Evolutionary conservation across 495 filamentous ascomycete species (phyloP), one percentile per base, ranked within the genome.

Genomic region (Penicillium odoratum): DNA sequence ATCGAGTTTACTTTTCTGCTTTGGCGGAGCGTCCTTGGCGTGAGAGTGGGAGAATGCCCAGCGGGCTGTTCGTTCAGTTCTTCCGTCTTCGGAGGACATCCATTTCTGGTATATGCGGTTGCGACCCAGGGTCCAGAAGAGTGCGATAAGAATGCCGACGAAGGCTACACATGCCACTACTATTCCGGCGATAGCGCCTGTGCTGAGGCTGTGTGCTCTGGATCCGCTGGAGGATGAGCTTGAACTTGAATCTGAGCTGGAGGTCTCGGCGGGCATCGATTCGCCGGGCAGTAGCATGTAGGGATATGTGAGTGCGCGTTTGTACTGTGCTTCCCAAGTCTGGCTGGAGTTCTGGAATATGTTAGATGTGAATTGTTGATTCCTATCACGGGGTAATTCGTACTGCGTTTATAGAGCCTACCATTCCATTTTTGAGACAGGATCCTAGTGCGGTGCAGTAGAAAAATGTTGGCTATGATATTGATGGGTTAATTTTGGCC

Each of bases 331-430:
- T 53, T 74, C 49, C 55, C 63, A 74, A 11, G 70, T 72, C 50
- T 64, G 58, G 3, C 59, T 64, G 18, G 55, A 52, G 58, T 74
- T 79, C 76, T 78, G 25, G 25, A 26, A 8, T 28, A 21, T 11
- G 25, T 46, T 31, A 61, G 30, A 18, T 7, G 16, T 45, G 25
- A 43, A 26, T 11, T 38, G 21, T 21, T 18, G 7, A 44, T 49
- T 4, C 11, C 5, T 31, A 13, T 5, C 21, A 33, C 7, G 5
- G 40, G 30, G 7, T 44, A 38, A 15, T 13, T 38, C 64, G 18
- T 68, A 74, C 74, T 18, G 69, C 66, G 53, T 77, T 78, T 31
- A 77, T 80, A 0, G 65, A 74, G 34, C 71, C 74, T 7, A 80
- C 73, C 74, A 78, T 78, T 31, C 70, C 71, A 56, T 76, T 77